Conservation (phyloP, 139 green algal genomes). For the Yamagishiella unicocca region DNA sequence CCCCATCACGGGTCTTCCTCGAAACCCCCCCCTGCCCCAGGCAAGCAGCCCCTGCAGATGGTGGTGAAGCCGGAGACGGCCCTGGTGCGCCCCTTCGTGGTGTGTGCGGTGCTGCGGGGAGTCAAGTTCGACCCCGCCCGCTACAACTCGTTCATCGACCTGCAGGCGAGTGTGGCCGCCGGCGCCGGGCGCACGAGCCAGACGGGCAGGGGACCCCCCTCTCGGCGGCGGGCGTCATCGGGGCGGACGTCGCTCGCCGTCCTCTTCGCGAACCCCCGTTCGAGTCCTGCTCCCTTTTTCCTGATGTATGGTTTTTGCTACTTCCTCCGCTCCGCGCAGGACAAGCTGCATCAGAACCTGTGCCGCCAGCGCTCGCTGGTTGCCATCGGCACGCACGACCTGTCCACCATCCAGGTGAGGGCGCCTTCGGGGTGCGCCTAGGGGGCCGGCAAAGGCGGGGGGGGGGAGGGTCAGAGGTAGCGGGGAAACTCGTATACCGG, state of each 20-base stretch:
- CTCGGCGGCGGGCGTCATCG: too few species aligned
- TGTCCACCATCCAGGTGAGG: slow-evolving; percentile 81
- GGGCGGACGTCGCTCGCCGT: too few species aligned
- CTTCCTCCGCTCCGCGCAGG: too few species aligned
- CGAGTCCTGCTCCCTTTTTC: too few species aligned
- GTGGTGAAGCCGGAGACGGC: slow-evolving; percentile 89
- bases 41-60: slow-evolving; percentile 77
- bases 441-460: background rate
- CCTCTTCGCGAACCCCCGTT: too few species aligned
- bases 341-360: slow-evolving; percentile 99
- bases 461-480: background rate
- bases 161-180: slow-evolving; percentile 69
- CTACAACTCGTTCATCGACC: slow-evolving; percentile 98
- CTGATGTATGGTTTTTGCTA: too few species aligned
- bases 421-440: too few species aligned
- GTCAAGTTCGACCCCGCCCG: slow-evolving; percentile 87
- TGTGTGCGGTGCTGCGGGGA: slow-evolving; percentile 93
- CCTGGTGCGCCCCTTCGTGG: slow-evolving; percentile 96
- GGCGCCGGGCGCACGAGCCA: too few species aligned
- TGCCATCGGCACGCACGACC: slow-evolving; percentile 98
- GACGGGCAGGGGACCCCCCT: too few species aligned
- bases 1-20: background rate
- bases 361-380: slow-evolving; percentile 96
- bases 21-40: slow-evolving; percentile 26
- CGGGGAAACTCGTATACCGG: too few species aligned